Percentiles rank a stretch among this genome's conserved stretches.
Evolutionary conservation across 371 early-diverging fungal genomes (phyloP).

Genomic region (Pancytospora epiphaga): DNA sequence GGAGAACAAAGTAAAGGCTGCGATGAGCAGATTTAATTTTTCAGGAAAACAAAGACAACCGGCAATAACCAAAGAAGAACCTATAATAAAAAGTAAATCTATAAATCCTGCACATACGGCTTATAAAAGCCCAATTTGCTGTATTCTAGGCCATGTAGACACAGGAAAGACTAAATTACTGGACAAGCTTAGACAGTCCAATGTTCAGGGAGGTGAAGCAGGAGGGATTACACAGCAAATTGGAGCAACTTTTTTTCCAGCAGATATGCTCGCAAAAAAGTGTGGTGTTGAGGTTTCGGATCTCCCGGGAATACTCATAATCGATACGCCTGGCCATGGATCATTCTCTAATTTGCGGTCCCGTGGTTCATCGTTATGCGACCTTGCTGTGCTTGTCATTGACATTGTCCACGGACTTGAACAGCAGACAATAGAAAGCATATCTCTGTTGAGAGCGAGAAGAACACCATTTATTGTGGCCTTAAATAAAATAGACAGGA

Average conservation of each 20-base stretch:
- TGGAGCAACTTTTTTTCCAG: constrained; percentile 98
- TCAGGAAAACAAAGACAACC: background rate
- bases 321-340: constrained; percentile 99
- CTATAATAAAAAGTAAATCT: background rate
- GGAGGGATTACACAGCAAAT: constrained; percentile 99
- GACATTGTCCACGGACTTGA: constrained; percentile 99
- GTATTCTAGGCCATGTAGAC: constrained; percentile 98
- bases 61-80: background rate
- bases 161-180: constrained; percentile 96
- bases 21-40: background rate
- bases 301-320: constrained; percentile 90
- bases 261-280: constrained; percentile 70
- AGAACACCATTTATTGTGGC: constrained; percentile 99
- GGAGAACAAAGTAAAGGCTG: background rate
- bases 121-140: constrained; percentile 91
- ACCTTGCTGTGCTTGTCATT: constrained; percentile 96
- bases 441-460: constrained; percentile 76
- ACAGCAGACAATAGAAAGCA: constrained; percentile 93
- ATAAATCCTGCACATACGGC: constrained; percentile 9
- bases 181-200: constrained; percentile 97
- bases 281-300: constrained; percentile 63
- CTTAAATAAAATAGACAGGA: constrained; percentile 97
- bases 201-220: constrained; percentile 98
- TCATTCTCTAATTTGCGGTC: constrained; percentile 93
- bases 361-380: constrained; percentile 94